Evolutionary conservation across 306 rosid genomes (phyloP).

Genomic region (Ceratonia siliqua): DNA sequence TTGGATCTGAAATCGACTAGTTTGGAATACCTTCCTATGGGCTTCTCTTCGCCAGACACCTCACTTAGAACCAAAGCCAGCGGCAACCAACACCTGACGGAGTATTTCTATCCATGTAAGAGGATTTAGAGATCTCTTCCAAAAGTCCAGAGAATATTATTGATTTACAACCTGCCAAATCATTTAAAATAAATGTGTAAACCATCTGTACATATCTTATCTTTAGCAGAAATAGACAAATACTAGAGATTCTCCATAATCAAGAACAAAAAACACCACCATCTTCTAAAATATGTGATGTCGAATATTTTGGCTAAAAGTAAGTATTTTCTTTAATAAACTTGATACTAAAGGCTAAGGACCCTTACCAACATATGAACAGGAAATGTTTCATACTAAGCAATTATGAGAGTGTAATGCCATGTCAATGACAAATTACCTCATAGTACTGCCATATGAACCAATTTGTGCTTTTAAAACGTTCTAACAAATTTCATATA

Average conservation of each 20-base stretch:
- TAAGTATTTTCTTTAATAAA: no score
- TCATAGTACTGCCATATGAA: no score
- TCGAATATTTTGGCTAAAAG: not conserved
- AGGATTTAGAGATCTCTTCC: slow-evolving; percentile 83
- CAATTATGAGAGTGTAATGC: no score
- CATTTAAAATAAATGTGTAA: slow-evolving; percentile 29
- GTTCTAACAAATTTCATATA: no score
- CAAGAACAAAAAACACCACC: not conserved
- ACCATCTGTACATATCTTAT: not conserved
- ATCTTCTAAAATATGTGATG: slow-evolving; percentile 21
- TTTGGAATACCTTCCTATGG: slow-evolving; percentile 67
- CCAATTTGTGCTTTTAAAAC: no score
- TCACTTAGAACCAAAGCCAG: slow-evolving; percentile 92
- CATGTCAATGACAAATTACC: no score
- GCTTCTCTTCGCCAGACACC: slow-evolving; percentile 60
- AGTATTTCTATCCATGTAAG: slow-evolving; percentile 92
- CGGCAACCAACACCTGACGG: slow-evolving; percentile 86
- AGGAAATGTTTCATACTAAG: no score
- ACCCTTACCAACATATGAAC: no score
- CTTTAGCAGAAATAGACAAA: slow-evolving; percentile 3
- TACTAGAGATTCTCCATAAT: slow-evolving; percentile 18
- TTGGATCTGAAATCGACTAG: slow-evolving; percentile 1
- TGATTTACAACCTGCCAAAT: slow-evolving; percentile 75
- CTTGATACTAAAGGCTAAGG: no score
- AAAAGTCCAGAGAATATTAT: slow-evolving; percentile 59